Evolutionary conservation across 805 yeast genomes (phyloP), one percentile per base, ranked within the genome.

Genomic region (Candida multigemmis): DNA sequence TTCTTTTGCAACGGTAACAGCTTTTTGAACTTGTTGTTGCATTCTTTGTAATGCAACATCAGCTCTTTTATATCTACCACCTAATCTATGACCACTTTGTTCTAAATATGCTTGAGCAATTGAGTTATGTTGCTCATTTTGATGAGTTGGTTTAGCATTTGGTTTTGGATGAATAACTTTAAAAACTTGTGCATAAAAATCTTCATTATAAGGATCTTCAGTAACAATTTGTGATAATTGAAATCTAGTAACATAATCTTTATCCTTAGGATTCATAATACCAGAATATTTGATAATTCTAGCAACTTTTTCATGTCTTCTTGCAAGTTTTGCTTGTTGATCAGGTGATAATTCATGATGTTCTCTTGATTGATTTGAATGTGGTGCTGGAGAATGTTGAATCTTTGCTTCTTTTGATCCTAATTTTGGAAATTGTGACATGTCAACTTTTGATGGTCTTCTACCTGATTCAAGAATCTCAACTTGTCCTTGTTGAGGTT

Each of bases 11-110:
- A 84, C 89, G 29, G 89, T 82, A 11, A 89, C 96, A 10, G 97
- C 97, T 45, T 82, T 84, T 47, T 86, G 93, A 28, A 89, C 95
- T 60, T 89, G 97, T 51, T 86, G 95, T 59, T 89, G 96, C 95
- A 91, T 84, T 65, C 96, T 77, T 62, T 84, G 95, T 44, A 87
- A 67, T 1, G 95, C 96, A 38, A 85, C 76, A 53, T 84, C 94
- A 6, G 87, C 89, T 50, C 89, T 67, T 56, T 77, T 80, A 36
- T 75, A 65, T 51, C 86, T 74, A 27, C 93, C 93, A 42, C 94
- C 94, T 31, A 83, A 62, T 55, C 91, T 73, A 55, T 84, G 94
- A 27, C 95, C 94, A 32, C 94, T 78, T 50, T 81, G 93, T 45
- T 84, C 91, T 48, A 86, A 61, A 46, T 87, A 87, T 8, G 94